Percentiles rank a stretch among this genome's conserved stretches.
Evolutionary conservation across 176 grass and related monocot species (phyloP).

Genomic region (Bothriochloa decipiens): DNA sequence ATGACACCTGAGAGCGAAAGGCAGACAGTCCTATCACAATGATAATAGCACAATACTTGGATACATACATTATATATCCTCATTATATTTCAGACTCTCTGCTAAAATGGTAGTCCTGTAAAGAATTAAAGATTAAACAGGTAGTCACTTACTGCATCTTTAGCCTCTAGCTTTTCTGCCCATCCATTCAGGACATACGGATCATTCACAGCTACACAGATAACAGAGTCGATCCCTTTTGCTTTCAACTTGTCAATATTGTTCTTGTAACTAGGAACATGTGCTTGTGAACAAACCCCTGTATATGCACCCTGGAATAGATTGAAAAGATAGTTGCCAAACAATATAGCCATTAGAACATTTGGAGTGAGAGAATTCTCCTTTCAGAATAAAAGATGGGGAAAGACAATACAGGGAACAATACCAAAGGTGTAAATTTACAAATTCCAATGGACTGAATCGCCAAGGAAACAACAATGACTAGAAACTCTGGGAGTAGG

Average conservation of each 20-base stretch:
- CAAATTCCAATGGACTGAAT: background rate
- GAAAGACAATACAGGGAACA: background rate
- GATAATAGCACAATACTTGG: background rate
- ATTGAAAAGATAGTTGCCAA: conserved; percentile 16
- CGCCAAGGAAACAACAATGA: background rate
- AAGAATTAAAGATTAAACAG: conserved; percentile 18
- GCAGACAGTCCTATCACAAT: conserved; percentile 24
- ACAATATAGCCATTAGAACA: background rate
- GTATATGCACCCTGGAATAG: conserved; percentile 86
- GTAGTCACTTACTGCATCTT: conserved; percentile 66
- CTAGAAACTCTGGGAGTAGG: background rate
- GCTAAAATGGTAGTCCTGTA: background rate
- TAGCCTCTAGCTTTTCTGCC: conserved; percentile 89
- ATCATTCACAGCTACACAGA: conserved; percentile 95
- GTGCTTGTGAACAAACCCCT: conserved; percentile 81
- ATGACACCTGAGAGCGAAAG: background rate
- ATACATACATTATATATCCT: background rate
- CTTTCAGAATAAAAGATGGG: background rate
- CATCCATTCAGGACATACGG: conserved; percentile 91
- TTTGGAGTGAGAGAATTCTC: background rate
- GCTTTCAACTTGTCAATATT: conserved; percentile 92
- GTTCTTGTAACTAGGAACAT: conserved; percentile 96
- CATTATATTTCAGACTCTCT: background rate
- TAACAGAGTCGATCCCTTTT: conserved; percentile 90
- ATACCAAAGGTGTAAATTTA: background rate